Percentiles rank a stretch among this genome's conserved stretches.
These are phyloP conservation scores for Myxozyma nipponensis DNA, from an alignment of 805 yeast species.

Conservation along the genomic window DNA sequence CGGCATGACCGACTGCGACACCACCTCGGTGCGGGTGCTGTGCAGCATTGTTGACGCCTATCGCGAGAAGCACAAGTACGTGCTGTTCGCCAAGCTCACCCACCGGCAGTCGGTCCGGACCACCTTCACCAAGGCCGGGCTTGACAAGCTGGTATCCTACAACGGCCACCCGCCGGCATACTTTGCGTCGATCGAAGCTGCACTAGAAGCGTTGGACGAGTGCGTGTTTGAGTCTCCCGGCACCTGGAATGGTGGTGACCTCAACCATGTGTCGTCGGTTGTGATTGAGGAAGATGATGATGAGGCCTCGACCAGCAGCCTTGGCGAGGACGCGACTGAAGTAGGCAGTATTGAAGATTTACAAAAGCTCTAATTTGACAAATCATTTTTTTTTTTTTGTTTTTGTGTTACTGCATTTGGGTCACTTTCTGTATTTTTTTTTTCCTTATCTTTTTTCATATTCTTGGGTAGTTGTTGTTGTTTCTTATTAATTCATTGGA, in stretches of 20 bases:
- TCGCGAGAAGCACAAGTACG: slow-evolving; percentile 49
- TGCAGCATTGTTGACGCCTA: slow-evolving; percentile 57
- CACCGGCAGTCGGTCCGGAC: slow-evolving; percentile 45
- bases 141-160: slow-evolving; percentile 41
- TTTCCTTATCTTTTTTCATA: neutral
- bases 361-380: neutral
- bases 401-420: neutral
- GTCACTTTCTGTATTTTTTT: neutral
- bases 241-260: slow-evolving; percentile 16
- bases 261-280: slow-evolving; percentile 10
- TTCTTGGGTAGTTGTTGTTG: neutral
- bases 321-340: neutral
- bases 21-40: slow-evolving; percentile 73
- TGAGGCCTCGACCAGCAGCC: slow-evolving; percentile 7
- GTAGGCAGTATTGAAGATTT: slow-evolving; percentile 1
- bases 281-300: slow-evolving; percentile 10
- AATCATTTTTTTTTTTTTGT: neutral
- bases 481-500: neutral
- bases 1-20: slow-evolving; percentile 78
- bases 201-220: slow-evolving; percentile 47
- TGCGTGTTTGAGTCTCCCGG: slow-evolving; percentile 26
- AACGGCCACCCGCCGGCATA: slow-evolving; percentile 36
- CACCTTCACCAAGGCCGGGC: slow-evolving; percentile 56
- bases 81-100: slow-evolving; percentile 61
- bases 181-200: slow-evolving; percentile 55